phyloP scores from a whole-genome alignment of 2,329 filamentous ascomycete species.

The Colletotrichum australisinense region DNA sequence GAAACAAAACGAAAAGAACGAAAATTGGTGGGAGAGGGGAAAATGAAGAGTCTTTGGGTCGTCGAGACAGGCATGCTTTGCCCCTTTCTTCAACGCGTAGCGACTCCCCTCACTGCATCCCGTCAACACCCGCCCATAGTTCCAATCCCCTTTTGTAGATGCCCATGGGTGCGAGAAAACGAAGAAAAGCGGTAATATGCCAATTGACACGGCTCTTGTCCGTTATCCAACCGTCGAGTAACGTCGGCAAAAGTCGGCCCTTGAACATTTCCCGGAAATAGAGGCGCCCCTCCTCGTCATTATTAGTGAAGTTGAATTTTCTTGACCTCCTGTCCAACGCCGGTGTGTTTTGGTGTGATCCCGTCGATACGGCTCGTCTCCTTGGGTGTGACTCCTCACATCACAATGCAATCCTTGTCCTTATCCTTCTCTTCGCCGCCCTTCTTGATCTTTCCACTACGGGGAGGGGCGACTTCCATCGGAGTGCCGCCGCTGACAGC shows the following conservation, averaged over 20 bases:
- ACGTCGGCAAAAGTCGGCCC: constrained; percentile 1
- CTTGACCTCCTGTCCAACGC: constrained; percentile 24
- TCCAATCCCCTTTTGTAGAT: constrained; percentile 18
- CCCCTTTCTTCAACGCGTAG: constrained; percentile 13
- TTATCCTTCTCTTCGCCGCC: constrained; percentile 65
- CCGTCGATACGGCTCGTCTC: neutral
- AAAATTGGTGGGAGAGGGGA: neutral
- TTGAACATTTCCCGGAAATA: neutral
- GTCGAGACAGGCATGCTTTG: constrained; percentile 16
- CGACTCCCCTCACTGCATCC: neutral
- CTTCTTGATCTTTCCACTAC: constrained; percentile 64
- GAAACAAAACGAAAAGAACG: neutral
- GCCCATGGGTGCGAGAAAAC: constrained; percentile 8
- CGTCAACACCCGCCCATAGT: constrained; percentile 8
- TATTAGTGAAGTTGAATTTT: constrained; percentile 35
- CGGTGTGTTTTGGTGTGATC: constrained; percentile 11
- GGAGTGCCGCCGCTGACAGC: constrained; percentile 74
- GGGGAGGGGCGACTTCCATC: constrained; percentile 67
- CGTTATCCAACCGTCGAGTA: constrained; percentile 22
- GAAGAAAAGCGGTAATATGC: constrained; percentile 13
- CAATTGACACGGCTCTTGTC: constrained; percentile 7
- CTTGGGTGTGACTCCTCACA: constrained; percentile 53
- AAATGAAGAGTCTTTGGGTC: constrained; percentile 20
- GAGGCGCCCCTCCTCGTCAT: constrained; percentile 27
- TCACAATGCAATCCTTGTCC: constrained; percentile 69